Evolutionary conservation across 495 filamentous ascomycete species (phyloP), one percentile per base, ranked within the genome.

Genomic region (Tetracladium setigerum): DNA sequence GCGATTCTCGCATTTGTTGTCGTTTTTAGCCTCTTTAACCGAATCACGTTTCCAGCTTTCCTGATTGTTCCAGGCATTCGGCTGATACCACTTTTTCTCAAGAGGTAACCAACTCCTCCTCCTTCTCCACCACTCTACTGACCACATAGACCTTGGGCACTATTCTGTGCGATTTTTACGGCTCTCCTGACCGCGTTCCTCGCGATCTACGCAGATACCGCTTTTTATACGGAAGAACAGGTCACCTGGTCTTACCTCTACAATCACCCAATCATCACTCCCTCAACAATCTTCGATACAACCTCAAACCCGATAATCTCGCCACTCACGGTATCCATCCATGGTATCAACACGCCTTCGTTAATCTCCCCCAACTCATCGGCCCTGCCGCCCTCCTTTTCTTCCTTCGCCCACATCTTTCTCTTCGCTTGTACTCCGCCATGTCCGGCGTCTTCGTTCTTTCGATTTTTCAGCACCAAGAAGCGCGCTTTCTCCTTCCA

Each of bases 11-110:
- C 86, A 16, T 79, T 92, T 41, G 73, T 95, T 32, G 73, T 81
- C 18, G 83, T 95, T 31, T 84, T 89, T 38, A 91, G 92, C 33
- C 70, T 87, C 47, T 98, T 97, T 67, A 98, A 95, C 63, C 79
- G 92, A 33, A 94, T 97, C 61, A 98, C 92, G 4, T 97, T 96
- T 60, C 92, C 91, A 44, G 91, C 90, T 12, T 98, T 90, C 51
- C 63, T 96, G 41, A 52, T 95, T 19, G 69, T 95, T 47, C 89
- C 94, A 15, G 82, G 79, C 10, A 68, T 95, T 54, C 80, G 82
- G 57, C 73, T 96, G 41, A 63, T 95, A 54, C 88, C 88, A 30
- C 84, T 94, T 74, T 91, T 95, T 60, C 61, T 74, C 64, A 79
- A 80, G 62, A 89, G 81, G 89, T 92, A 64, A 57, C 79, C 67